These are phyloP conservation scores for Phytophthora ramorum DNA, from an alignment of 352 stramenopile species.

Conservation along the genomic window DNA sequence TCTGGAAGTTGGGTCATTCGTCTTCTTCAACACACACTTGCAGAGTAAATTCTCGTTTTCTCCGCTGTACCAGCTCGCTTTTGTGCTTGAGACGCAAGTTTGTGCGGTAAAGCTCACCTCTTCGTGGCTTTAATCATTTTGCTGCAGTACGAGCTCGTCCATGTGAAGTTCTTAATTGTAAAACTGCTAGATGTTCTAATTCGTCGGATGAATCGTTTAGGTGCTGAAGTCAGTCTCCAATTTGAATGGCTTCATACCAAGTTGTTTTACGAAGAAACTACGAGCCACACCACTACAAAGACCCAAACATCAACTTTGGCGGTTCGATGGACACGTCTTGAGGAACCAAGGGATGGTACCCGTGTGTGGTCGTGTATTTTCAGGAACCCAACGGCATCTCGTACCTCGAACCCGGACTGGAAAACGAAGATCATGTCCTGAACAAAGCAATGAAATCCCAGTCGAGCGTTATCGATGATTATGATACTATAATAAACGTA, in stretches of 20 bases:
- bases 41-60: constrained; percentile 37
- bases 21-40: constrained; percentile 29
- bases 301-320: too few relatives aligned
- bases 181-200: too few relatives aligned
- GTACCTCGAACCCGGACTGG: too few relatives aligned
- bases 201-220: not conserved
- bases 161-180: not conserved
- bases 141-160: constrained; percentile 23
- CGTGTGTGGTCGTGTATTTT: too few relatives aligned
- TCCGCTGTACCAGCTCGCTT: constrained; percentile 39
- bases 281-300: too few relatives aligned
- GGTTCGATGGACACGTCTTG: too few relatives aligned
- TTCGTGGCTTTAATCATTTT: constrained; percentile 5
- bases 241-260: constrained; percentile 13
- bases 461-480: too few relatives aligned
- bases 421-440: too few relatives aligned
- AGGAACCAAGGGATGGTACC: too few relatives aligned
- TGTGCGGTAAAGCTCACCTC: constrained; percentile 1
- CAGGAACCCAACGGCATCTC: too few relatives aligned
- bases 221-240: constrained; percentile 16
- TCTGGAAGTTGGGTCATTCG: constrained; percentile 34
- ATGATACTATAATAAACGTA: too few relatives aligned
- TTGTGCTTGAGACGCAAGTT: constrained; percentile 45
- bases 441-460: too few relatives aligned
- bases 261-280: not conserved